Evolutionary conservation across 768 basidiomycete genomes (phyloP).

Genomic region (Coprinopsis marcescibilis): DNA sequence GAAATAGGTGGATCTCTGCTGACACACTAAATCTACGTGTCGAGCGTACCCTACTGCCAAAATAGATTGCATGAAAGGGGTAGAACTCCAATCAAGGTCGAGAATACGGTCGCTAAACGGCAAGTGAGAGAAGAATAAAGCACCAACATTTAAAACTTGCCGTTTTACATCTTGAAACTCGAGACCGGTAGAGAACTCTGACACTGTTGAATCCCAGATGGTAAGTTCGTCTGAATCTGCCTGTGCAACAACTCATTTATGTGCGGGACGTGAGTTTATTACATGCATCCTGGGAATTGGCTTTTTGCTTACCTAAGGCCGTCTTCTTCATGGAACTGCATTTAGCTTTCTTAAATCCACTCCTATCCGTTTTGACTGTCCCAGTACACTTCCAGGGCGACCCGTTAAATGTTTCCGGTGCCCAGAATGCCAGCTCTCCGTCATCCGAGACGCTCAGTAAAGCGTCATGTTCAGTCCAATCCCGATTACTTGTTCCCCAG

Average conservation of each 20-base stretch:
- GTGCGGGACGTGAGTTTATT: neutral
- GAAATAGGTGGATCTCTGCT: conserved; percentile 90
- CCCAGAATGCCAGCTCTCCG: conserved; percentile 88
- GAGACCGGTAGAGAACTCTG: conserved; percentile 86
- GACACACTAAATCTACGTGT: conserved; percentile 81
- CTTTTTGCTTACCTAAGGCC: conserved; percentile 58
- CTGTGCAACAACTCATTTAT: conserved; percentile 49
- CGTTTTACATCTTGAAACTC: conserved; percentile 63
- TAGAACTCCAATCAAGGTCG: conserved; percentile 92
- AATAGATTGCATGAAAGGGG: conserved; percentile 84
- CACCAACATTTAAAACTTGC: conserved; percentile 31
- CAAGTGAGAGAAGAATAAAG: neutral
- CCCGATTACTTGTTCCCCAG: conserved; percentile 41
- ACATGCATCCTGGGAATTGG: neutral
- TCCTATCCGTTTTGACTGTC: conserved; percentile 64
- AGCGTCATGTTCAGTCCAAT: conserved; percentile 57
- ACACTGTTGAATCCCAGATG: conserved; percentile 95
- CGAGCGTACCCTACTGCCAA: conserved; percentile 83
- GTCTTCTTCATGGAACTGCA: conserved; percentile 94
- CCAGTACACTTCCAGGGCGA: conserved; percentile 64
- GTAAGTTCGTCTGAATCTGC: conserved; percentile 73
- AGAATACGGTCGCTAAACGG: conserved; percentile 52
- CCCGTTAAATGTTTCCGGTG: conserved; percentile 37
- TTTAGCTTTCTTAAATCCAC: conserved; percentile 59
- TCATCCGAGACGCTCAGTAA: conserved; percentile 70